These are phyloP conservation scores for Pulveroboletus frians DNA, from an alignment of 768 basidiomycete species.

Conservation along the genomic window DNA sequence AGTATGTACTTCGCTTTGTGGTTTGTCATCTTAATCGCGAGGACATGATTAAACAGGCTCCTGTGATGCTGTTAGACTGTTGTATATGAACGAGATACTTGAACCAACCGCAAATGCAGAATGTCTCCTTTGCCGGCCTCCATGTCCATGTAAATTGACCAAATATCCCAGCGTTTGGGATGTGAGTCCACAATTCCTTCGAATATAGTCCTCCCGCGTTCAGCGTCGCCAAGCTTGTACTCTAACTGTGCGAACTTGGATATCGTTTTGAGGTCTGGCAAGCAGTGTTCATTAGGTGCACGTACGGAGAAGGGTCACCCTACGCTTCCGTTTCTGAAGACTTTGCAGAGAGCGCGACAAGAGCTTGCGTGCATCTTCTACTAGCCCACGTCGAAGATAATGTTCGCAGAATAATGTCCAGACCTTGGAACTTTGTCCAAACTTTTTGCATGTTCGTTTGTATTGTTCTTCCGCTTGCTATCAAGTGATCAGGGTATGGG, in stretches of 20 bases:
- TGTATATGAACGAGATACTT: not conserved
- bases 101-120: conserved; percentile 62
- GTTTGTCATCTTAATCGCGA: conserved; percentile 83
- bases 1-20: conserved; percentile 89
- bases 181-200: conserved; percentile 96
- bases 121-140: conserved; percentile 78
- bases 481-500: not conserved
- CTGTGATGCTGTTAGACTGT: conserved; percentile 35
- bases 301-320: conserved; percentile 28
- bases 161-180: conserved; percentile 91
- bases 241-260: conserved; percentile 93
- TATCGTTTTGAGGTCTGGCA: conserved; percentile 87
- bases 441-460: conserved; percentile 88
- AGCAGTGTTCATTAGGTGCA: not conserved
- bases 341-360: conserved; percentile 85
- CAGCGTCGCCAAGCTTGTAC: conserved; percentile 89
- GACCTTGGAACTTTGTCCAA: conserved; percentile 86
- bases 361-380: conserved; percentile 80
- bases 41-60: conserved; percentile 80
- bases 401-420: conserved; percentile 89
- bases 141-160: conserved; percentile 98
- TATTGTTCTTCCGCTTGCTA: conserved; percentile 94
- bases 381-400: conserved; percentile 64
- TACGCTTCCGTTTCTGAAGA: conserved; percentile 91
- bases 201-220: conserved; percentile 92